These are phyloP conservation scores for Dothideomycetes sp. DNA, from an alignment of 2,329 filamentous ascomycete species.

Conservation along the genomic window DNA sequence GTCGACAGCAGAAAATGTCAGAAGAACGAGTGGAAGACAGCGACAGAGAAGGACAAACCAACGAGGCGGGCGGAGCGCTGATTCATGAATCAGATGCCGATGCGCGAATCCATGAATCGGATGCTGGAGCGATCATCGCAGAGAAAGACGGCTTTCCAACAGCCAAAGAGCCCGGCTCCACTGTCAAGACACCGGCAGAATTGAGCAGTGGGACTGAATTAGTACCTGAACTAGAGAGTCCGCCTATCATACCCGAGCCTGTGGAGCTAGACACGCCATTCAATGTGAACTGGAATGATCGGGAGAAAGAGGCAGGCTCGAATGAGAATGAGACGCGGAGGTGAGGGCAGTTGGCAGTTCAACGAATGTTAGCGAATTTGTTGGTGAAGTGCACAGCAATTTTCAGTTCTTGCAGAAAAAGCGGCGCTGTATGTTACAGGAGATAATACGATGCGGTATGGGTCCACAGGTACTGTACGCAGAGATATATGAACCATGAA, in stretches of 20 bases:
- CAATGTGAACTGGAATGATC: background rate
- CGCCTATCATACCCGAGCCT: background rate
- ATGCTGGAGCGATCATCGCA: background rate
- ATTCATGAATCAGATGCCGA: background rate
- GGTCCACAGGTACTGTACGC: too few relatives aligned
- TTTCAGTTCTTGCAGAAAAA: too few relatives aligned
- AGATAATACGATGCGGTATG: too few relatives aligned
- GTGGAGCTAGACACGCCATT: background rate
- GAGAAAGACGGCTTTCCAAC: background rate
- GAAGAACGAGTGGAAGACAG: background rate
- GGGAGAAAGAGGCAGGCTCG: background rate
- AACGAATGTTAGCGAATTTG: too few relatives aligned
- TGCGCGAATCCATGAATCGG: background rate
- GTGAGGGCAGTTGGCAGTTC: too few relatives aligned
- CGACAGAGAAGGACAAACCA: background rate
- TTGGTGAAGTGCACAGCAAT: too few relatives aligned
- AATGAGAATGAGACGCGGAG: too few relatives aligned
- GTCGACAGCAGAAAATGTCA: background rate
- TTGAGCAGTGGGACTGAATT: too few relatives aligned
- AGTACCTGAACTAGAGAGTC: background rate
- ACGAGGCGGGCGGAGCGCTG: background rate
- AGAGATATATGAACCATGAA: too few relatives aligned
- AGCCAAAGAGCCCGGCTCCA: background rate
- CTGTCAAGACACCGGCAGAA: background rate
- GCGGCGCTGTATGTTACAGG: too few relatives aligned